These are phyloP conservation scores for Tolypocladium cylindrosporum DNA, from an alignment of 2,329 filamentous ascomycete genomes.

Conservation along the genomic window DNA sequence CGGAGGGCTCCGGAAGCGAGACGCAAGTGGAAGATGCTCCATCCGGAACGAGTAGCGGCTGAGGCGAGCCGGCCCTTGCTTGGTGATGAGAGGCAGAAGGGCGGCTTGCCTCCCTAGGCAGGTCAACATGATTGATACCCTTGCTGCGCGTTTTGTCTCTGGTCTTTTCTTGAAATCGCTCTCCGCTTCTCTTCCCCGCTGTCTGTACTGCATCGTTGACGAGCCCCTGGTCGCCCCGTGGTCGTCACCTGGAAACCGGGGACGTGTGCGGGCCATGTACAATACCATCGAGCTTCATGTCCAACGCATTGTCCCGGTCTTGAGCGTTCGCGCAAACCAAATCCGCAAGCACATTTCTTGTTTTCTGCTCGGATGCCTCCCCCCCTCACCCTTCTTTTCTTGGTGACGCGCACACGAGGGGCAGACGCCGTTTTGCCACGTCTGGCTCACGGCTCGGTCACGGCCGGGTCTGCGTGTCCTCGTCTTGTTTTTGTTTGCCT, in stretches of 20 bases:
- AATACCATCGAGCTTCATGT: neutral
- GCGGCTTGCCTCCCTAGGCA: neutral
- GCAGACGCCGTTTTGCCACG: neutral
- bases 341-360: neutral
- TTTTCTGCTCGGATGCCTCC: neutral
- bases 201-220: neutral
- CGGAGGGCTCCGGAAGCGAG: neutral
- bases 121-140: neutral
- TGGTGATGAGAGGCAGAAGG: neutral
- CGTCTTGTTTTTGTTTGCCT: neutral
- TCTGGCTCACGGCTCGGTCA: neutral
- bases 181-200: neutral
- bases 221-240: neutral
- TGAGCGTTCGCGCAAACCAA: neutral
- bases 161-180: neutral
- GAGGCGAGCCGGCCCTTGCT: neutral
- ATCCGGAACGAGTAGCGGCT: neutral
- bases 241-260: neutral
- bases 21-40: neutral
- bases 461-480: neutral
- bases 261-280: neutral
- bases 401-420: neutral
- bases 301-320: neutral
- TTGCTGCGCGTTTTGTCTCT: neutral
- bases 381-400: neutral